Conservation (phyloP, 2,329 filamentous ascomycete species). For the Calcarisporium arbuscula region DNA sequence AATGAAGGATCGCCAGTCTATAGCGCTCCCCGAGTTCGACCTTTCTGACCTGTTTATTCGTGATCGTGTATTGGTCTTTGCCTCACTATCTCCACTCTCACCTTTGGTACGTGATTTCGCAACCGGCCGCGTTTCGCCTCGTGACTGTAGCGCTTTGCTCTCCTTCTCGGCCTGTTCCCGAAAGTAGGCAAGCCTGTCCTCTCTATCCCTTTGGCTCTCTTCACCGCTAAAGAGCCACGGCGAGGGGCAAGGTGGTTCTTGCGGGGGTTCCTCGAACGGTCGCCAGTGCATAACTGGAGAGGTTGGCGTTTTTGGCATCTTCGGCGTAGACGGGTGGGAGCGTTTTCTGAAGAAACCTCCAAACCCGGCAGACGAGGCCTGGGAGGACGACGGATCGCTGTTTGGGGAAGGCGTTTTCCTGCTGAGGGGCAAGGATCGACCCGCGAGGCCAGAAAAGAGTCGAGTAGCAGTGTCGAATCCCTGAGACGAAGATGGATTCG, state of each 20-base stretch:
- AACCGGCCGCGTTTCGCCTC: too few relatives aligned
- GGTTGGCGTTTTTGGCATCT: constrained; percentile 13
- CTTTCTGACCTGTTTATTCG: constrained; percentile 3
- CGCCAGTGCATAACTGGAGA: constrained; percentile 16
- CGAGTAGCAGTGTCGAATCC: constrained; percentile 3
- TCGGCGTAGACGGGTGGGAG: constrained; percentile 3
- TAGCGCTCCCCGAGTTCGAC: constrained; percentile 18
- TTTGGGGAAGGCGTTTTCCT: constrained; percentile 10
- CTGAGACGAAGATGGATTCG: constrained; percentile 3
- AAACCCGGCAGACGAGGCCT: constrained; percentile 18
- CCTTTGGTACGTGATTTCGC: too few relatives aligned
- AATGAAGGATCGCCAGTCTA: constrained; percentile 17
- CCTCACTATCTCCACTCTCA: too few relatives aligned
- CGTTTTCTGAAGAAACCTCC: constrained; percentile 18
- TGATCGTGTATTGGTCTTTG: constrained; percentile 3
- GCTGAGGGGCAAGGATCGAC: neutral
- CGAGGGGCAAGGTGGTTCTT: constrained; percentile 14
- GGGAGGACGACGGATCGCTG: constrained; percentile 3
- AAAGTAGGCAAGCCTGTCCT: constrained; percentile 17
- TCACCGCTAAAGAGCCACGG: constrained; percentile 15
- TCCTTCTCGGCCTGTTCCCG: constrained; percentile 15
- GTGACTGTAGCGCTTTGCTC: too few relatives aligned
- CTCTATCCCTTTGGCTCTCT: constrained; percentile 10
- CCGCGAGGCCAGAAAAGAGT: constrained; percentile 1
- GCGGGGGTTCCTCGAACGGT: constrained; percentile 17